These are phyloP conservation scores for Rhypophila decipiens DNA, from an alignment of 495 filamentous ascomycete species.

Conservation along the genomic window DNA sequence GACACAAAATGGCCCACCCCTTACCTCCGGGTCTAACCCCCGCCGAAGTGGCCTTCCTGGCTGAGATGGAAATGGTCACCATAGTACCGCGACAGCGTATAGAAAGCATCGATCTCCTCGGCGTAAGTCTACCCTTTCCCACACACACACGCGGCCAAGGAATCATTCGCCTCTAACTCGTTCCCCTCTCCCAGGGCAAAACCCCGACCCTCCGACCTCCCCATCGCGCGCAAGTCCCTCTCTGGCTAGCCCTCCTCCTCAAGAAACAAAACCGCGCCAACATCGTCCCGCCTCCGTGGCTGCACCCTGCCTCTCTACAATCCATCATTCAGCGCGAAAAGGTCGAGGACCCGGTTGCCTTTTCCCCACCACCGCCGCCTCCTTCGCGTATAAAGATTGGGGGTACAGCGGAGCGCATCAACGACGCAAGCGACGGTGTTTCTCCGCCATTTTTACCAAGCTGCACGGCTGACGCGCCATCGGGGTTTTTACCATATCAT, in stretches of 20 bases:
- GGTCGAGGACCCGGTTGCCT: constrained; percentile 53
- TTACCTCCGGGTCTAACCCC: constrained; percentile 78
- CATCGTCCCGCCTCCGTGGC: constrained; percentile 86
- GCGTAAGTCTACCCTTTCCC: constrained; percentile 50
- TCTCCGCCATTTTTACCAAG: constrained; percentile 57
- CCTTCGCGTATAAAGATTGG: constrained; percentile 41
- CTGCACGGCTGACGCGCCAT: constrained; percentile 52
- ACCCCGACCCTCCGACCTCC: constrained; percentile 72
- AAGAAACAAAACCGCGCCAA: constrained; percentile 93
- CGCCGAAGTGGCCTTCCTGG: constrained; percentile 87
- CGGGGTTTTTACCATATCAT: constrained; percentile 77
- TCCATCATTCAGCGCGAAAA: constrained; percentile 77
- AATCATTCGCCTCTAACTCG: too few species aligned
- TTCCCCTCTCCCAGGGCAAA: constrained; percentile 53
- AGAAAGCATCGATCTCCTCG: constrained; percentile 75
- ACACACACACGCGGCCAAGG: too few species aligned
- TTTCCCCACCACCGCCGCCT: constrained; percentile 67
- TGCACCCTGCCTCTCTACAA: constrained; percentile 63
- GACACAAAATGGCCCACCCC: constrained; percentile 65
- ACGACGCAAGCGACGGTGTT: constrained; percentile 12
- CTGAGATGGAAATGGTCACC: constrained; percentile 94
- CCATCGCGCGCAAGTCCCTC: constrained; percentile 69
- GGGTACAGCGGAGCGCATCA: constrained; percentile 25
- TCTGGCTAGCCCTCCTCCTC: constrained; percentile 96
- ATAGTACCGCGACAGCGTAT: constrained; percentile 87